These are phyloP conservation scores for Volutella citrinella DNA, from an alignment of 2,329 filamentous ascomycete genomes.

Conservation along the genomic window DNA sequence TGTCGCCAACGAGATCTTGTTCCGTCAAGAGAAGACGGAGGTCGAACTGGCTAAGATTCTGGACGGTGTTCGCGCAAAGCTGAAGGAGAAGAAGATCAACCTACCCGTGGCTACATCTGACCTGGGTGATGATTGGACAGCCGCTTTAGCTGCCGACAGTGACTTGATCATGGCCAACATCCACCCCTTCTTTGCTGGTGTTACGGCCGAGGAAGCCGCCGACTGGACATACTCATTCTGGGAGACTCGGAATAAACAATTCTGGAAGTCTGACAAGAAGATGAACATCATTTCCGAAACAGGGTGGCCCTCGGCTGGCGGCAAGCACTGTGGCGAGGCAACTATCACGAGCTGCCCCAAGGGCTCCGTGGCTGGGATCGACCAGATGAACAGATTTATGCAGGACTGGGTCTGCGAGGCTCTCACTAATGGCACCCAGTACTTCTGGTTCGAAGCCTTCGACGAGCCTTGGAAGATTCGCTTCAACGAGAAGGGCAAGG, in stretches of 20 bases:
- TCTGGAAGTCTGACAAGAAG: constrained; percentile 59
- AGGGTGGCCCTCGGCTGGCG: constrained; percentile 84
- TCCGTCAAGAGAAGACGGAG: constrained; percentile 71
- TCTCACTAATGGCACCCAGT: constrained; percentile 79
- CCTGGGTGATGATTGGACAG: constrained; percentile 82
- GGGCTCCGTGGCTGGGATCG: constrained; percentile 74
- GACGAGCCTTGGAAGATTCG: constrained; percentile 91
- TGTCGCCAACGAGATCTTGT: constrained; percentile 75
- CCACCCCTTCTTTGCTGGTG: constrained; percentile 91
- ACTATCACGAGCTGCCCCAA: constrained; percentile 53
- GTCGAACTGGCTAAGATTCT: constrained; percentile 63
- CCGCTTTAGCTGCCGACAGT: constrained; percentile 63
- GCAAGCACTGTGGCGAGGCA: constrained; percentile 70
- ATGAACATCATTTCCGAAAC: constrained; percentile 86
- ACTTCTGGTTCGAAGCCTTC: constrained; percentile 97
- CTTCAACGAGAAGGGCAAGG: constrained; percentile 65
- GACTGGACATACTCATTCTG: constrained; percentile 84
- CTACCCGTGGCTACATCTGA: constrained; percentile 85
- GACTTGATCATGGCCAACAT: constrained; percentile 96
- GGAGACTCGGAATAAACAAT: constrained; percentile 61
- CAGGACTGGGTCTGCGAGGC: constrained; percentile 79
- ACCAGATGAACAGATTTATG: constrained; percentile 84
- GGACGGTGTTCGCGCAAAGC: constrained; percentile 65
- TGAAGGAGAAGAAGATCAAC: constrained; percentile 62
- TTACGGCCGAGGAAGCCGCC: constrained; percentile 64